Evolutionary conservation across 306 rosid species (phyloP).

Genomic region (Nissolia schottii): DNA sequence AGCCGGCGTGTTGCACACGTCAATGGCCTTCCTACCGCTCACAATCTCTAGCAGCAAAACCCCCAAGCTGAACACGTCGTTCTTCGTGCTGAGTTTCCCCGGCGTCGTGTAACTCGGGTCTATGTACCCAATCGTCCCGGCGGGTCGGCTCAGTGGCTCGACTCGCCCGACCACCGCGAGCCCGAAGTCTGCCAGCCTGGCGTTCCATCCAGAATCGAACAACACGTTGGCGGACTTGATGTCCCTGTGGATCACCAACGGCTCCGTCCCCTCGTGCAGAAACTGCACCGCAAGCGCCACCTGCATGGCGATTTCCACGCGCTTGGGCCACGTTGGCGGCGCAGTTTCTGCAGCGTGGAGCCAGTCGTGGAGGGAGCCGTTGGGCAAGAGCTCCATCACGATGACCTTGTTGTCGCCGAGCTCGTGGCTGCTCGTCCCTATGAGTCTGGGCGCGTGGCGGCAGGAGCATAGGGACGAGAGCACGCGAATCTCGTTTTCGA

Average conservation of each 20-base stretch:
- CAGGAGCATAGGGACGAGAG: slow-evolving; percentile 8
- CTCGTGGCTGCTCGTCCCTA: slow-evolving; percentile 35
- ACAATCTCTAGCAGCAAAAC: slow-evolving; percentile 52
- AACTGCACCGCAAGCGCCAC: slow-evolving; percentile 39
- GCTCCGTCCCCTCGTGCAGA: slow-evolving; percentile 44
- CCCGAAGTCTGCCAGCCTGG: slow-evolving; percentile 63
- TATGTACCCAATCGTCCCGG: slow-evolving; percentile 60
- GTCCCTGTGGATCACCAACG: slow-evolving; percentile 55
- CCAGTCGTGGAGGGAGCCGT: slow-evolving; percentile 50
- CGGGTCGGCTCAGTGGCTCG: slow-evolving; percentile 28
- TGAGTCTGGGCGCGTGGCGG: slow-evolving; percentile 30
- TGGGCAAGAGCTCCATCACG: slow-evolving; percentile 54
- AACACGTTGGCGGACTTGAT: slow-evolving; percentile 50
- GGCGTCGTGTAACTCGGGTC: slow-evolving; percentile 52
- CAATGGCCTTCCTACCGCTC: slow-evolving; percentile 45
- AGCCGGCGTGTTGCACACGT: slow-evolving; percentile 27
- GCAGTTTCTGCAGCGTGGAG: slow-evolving; percentile 30
- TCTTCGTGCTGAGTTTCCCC: slow-evolving; percentile 42
- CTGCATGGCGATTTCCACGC: slow-evolving; percentile 39
- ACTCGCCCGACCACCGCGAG: slow-evolving; percentile 28
- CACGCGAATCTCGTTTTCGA: slow-evolving; percentile 42
- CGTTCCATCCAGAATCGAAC: slow-evolving; percentile 44
- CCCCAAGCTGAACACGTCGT: slow-evolving; percentile 57
- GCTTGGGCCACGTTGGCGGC: slow-evolving; percentile 35
- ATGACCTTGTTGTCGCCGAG: slow-evolving; percentile 22